A percentile compares a stretch with the other conserved stretches of the same genome.
phyloP scores from a whole-genome alignment of 805 yeast genomes.

The Nakazawaea holstii region DNA sequence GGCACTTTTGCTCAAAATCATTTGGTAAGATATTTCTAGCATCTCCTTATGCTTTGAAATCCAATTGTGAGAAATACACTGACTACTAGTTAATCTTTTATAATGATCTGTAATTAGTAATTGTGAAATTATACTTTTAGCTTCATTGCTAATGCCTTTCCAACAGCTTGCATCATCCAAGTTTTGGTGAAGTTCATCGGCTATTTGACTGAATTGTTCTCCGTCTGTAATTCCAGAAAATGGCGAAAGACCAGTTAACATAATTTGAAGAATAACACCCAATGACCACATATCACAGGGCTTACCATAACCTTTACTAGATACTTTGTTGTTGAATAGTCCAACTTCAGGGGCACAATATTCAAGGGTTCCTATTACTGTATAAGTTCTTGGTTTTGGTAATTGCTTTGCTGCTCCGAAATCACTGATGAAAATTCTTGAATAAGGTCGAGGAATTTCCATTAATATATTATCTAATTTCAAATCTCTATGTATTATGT shows the following conservation, averaged over 20 bases:
- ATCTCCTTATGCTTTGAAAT: constrained; percentile 28
- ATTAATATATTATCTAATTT: constrained; percentile 62
- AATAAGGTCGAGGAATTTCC: constrained; percentile 44
- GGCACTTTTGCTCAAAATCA: not conserved
- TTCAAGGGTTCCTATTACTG: constrained; percentile 47
- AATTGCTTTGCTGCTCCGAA: constrained; percentile 46
- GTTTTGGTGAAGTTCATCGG: constrained; percentile 20
- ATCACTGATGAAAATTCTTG: constrained; percentile 58
- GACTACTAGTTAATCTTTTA: constrained; percentile 30
- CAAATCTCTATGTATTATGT: constrained; percentile 62
- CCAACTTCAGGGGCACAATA: constrained; percentile 72
- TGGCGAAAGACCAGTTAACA: constrained; percentile 62
- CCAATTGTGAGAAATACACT: constrained; percentile 45
- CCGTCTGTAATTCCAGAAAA: constrained; percentile 41
- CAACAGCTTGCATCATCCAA: constrained; percentile 41
- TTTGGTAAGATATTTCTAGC: not conserved
- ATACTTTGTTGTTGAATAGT: constrained; percentile 24
- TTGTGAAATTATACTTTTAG: constrained; percentile 38
- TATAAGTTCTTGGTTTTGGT: constrained; percentile 6
- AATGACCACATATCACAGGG: constrained; percentile 70
- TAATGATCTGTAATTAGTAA: constrained; percentile 34
- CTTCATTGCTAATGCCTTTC: constrained; percentile 32
- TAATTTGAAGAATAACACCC: constrained; percentile 54
- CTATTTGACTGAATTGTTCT: constrained; percentile 13
- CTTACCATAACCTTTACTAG: constrained; percentile 40